These are phyloP conservation scores for Powellomyces hirtus DNA, from an alignment of 192 early-diverging fungal species.

Conservation along the genomic window DNA sequence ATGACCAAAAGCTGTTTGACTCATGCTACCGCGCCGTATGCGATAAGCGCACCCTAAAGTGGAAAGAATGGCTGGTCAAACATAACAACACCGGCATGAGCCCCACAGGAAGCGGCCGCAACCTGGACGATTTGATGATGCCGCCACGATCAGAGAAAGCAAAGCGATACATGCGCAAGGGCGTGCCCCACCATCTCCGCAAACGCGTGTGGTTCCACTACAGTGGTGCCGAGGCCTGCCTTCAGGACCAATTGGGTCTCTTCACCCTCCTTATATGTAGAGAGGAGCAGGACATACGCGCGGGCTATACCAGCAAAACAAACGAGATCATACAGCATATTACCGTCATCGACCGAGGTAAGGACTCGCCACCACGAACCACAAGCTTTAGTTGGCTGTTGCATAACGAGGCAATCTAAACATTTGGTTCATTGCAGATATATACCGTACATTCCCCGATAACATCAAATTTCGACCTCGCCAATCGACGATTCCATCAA, in stretches of 20 bases:
- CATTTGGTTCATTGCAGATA: slow-evolving; percentile 42
- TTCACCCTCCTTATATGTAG: slow-evolving; percentile 49
- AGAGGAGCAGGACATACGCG: slow-evolving; percentile 35
- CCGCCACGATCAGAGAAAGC: slow-evolving; percentile 33
- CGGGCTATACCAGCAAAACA: slow-evolving; percentile 42
- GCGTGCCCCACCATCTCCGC: slow-evolving; percentile 70
- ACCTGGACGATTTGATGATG: background rate
- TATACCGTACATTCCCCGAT: slow-evolving; percentile 76
- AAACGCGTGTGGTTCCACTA: slow-evolving; percentile 70
- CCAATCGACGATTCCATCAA: slow-evolving; percentile 14
- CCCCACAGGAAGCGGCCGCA: no score
- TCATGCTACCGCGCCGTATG: slow-evolving; percentile 12
- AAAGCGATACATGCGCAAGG: slow-evolving; percentile 75
- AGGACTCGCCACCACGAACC: background rate
- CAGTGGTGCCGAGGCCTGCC: slow-evolving; percentile 60
- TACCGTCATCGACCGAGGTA: slow-evolving; percentile 67
- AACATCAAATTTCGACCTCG: slow-evolving; percentile 65
- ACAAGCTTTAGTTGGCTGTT: background rate
- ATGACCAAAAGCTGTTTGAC: slow-evolving; percentile 21
- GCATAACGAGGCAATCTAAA: no score
- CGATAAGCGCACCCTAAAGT: slow-evolving; percentile 27
- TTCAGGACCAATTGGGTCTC: slow-evolving; percentile 52
- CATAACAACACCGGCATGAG: background rate
- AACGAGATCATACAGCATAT: slow-evolving; percentile 60
- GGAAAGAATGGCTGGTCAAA: slow-evolving; percentile 23